Evolutionary conservation across 129 eudicot genomes (phyloP).

Genomic region (Chrysanthemum seticuspe): DNA sequence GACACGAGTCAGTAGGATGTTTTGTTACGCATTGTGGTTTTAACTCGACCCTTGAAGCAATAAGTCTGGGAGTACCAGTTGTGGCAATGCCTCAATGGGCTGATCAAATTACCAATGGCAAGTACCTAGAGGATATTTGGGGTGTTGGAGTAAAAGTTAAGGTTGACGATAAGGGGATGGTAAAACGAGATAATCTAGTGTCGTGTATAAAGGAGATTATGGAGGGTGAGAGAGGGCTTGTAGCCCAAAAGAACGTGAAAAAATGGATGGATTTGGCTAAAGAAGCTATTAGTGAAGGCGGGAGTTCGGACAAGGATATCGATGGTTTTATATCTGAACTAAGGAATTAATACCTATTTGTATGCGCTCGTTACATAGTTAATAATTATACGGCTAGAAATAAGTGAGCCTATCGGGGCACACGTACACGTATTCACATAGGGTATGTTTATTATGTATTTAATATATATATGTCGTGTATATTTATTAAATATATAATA

Average conservation of each 20-base stretch:
- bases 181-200: constrained; percentile 11
- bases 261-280: constrained; percentile 36
- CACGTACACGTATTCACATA: too few relatives aligned
- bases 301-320: constrained; percentile 29
- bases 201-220: constrained; percentile 25
- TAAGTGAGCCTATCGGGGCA: too few relatives aligned
- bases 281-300: constrained; percentile 20
- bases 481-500: too few relatives aligned
- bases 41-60: constrained; percentile 34
- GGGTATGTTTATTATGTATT: too few relatives aligned
- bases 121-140: constrained; percentile 33
- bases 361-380: too few relatives aligned
- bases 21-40: constrained; percentile 43
- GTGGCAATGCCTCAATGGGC: constrained; percentile 39
- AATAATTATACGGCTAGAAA: too few relatives aligned
- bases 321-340: constrained; percentile 24
- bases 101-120: constrained; percentile 34
- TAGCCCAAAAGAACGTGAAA: constrained; percentile 2
- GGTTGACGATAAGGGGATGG: constrained; percentile 24
- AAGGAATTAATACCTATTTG: too few relatives aligned
- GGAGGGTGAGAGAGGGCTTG: constrained; percentile 21
- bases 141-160: constrained; percentile 25
- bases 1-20: constrained; percentile 33
- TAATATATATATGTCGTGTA: too few relatives aligned
- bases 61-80: constrained; percentile 36